These are phyloP conservation scores for Phytophthora sp. DNA, from an alignment of 352 stramenopile genomes.

Conservation along the genomic window DNA sequence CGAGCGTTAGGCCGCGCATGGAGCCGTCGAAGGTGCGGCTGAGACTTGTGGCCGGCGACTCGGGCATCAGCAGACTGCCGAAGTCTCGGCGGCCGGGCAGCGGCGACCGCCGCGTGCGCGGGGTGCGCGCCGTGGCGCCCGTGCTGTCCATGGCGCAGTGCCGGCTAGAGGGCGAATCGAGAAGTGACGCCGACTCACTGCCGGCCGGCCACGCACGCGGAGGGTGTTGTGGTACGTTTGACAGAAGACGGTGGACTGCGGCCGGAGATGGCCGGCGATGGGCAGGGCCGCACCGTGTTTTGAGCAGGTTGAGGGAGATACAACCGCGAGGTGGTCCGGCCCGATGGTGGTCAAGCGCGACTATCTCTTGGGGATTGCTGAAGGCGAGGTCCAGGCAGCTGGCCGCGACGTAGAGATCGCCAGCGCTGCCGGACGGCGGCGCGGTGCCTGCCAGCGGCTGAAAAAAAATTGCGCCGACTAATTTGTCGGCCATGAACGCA, in stretches of 20 bases:
- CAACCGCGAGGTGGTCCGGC: too few species aligned
- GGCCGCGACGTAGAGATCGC: constrained; percentile 12
- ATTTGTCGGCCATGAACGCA: constrained; percentile 4
- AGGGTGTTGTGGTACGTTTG: too few species aligned
- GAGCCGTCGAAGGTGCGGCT: constrained; percentile 47
- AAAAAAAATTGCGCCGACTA: constrained; percentile 9
- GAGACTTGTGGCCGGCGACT: constrained; percentile 32
- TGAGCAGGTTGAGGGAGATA: too few species aligned
- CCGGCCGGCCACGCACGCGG: constrained; percentile 9
- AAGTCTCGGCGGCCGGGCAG: constrained; percentile 26
- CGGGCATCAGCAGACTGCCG: constrained; percentile 10
- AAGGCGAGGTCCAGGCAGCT: constrained; percentile 22
- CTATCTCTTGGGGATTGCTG: too few species aligned
- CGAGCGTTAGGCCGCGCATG: constrained; percentile 7
- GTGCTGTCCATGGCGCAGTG: constrained; percentile 74
- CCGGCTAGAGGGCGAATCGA: constrained; percentile 17
- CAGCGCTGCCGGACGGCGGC: too few species aligned
- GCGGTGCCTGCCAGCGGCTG: not conserved
- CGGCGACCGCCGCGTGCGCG: constrained; percentile 49
- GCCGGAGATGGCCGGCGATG: too few species aligned
- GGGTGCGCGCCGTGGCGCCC: constrained; percentile 76
- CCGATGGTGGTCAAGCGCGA: too few species aligned
- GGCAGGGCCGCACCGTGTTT: too few species aligned
- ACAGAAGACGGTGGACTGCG: too few species aligned
- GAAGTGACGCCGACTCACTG: constrained; percentile 27